Base-by-base conservation (phyloP, 495 filamentous ascomycete species). In the Penicillium bialowiezense region DNA sequence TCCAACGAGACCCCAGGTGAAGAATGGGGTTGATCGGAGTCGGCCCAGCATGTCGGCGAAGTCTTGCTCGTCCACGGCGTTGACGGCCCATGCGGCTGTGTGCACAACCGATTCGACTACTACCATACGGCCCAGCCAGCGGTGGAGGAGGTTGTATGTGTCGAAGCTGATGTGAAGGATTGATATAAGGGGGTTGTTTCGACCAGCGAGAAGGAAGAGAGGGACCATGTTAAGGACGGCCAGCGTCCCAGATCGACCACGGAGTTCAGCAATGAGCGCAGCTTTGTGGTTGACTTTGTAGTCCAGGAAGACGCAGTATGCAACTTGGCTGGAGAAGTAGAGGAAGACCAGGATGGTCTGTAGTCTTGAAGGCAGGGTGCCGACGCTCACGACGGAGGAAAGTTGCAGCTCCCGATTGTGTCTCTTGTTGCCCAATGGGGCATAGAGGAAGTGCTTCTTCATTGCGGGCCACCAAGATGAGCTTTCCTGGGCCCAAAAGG, bases 81-180 rank as follows among this genome's bases (percentile, higher is more conserved):
- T 80, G 60, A 77, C 62, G 38, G 71, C 72, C 79, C 83, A 99
- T 32, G 87, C 85, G 38, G 77, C 39, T 3, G 86, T 87, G 62
- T 97, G 93, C 10, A 83, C 74, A 39, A 96, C 34, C 5, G 83
- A 74, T 64, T 98, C 88, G 12, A 92, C 36, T 15, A 88, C 83
- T 6, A 95, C 82, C 18, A 96, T 84, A 15, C 93, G 87, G 18
- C 92, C 93, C 45, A 97, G 84, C 92, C 93, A 98, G 31, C 93
- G 85, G 66, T 98, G 93, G 23, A 97, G 70, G 21, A 97, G 75
- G 66, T 97, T 97, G 77, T 90, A 97, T 0, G 91, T 96, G 71
- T 98, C 95, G 69, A 96, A 98, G 65, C 89, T 92, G 68, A 97
- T 83, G 21, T 82, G 83, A 55, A 96, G 75, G 12, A 95, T 66